phyloP scores from a whole-genome alignment of 257 asterid species.

The Eucommia ulmoides region DNA sequence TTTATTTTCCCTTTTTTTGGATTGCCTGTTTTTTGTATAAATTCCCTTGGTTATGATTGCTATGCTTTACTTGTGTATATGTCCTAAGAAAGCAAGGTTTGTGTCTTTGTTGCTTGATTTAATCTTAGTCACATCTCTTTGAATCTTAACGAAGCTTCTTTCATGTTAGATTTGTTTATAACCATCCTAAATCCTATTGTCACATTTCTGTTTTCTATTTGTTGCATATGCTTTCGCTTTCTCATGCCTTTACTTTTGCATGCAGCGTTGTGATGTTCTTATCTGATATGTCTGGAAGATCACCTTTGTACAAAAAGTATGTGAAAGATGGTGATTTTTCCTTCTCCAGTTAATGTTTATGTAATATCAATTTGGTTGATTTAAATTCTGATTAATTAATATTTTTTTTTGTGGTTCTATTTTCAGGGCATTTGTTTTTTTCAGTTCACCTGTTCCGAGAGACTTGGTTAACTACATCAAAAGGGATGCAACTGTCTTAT shows the following conservation, averaged over 20 bases:
- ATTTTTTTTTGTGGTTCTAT: constrained; percentile 9
- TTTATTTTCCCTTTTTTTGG: constrained; percentile 8
- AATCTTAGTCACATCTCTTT: neutral
- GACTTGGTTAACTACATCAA: constrained; percentile 81
- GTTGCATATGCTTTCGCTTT: constrained; percentile 6
- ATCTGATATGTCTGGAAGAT: constrained; percentile 91
- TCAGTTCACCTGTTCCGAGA: constrained; percentile 80
- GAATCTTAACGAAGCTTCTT: no score
- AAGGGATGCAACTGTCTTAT: constrained; percentile 67
- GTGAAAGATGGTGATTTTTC: constrained; percentile 19
- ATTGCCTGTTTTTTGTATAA: constrained; percentile 1
- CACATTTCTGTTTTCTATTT: no score
- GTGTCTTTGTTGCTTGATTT: neutral
- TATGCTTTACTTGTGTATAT: neutral
- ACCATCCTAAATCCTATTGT: no score
- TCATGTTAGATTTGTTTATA: no score
- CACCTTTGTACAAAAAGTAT: constrained; percentile 90
- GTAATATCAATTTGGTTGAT: constrained; percentile 1
- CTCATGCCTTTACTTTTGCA: constrained; percentile 11
- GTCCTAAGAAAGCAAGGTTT: no score
- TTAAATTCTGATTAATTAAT: constrained; percentile 4
- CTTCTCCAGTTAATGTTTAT: constrained; percentile 3
- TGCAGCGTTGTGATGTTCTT: constrained; percentile 84
- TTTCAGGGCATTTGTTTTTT: constrained; percentile 86
- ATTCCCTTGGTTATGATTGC: no score